Evolutionary conservation across 495 filamentous ascomycete species (phyloP).

Genomic region (Coniosporium apollinis): DNA sequence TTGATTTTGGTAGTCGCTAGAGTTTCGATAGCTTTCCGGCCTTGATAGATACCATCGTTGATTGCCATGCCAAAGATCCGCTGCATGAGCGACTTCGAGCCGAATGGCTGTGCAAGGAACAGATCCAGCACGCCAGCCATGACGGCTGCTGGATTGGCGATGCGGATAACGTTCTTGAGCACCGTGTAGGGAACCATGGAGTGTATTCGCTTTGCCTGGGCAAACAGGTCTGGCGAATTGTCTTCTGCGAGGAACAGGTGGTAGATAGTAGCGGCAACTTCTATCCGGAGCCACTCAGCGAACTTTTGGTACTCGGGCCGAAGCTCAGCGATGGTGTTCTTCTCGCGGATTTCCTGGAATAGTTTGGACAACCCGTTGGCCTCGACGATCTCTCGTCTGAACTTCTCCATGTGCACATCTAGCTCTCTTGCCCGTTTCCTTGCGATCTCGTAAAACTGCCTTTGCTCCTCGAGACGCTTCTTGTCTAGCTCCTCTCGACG

Average conservation of each 20-base stretch:
- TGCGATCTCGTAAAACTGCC: slow-evolving; percentile 87
- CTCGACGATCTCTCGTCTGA: slow-evolving; percentile 58
- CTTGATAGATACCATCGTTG: slow-evolving; percentile 68
- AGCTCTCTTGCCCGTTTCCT: slow-evolving; percentile 76
- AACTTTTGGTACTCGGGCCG: slow-evolving; percentile 95
- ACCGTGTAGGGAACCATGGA: slow-evolving; percentile 82
- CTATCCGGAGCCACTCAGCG: slow-evolving; percentile 94
- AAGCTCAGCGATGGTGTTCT: slow-evolving; percentile 69
- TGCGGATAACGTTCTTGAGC: slow-evolving; percentile 89
- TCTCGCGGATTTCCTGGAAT: slow-evolving; percentile 79
- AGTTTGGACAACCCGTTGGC: slow-evolving; percentile 79
- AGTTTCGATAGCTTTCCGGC: slow-evolving; percentile 72
- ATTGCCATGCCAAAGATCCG: slow-evolving; percentile 83
- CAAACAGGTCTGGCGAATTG: slow-evolving; percentile 90
- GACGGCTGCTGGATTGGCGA: slow-evolving; percentile 89
- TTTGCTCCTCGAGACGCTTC: slow-evolving; percentile 79
- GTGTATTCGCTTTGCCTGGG: slow-evolving; percentile 83
- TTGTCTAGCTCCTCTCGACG: slow-evolving; percentile 71
- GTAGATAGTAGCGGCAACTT: slow-evolving; percentile 91
- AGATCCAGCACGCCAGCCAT: slow-evolving; percentile 87
- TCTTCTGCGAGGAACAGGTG: slow-evolving; percentile 96
- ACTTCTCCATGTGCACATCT: slow-evolving; percentile 93
- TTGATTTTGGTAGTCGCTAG: slow-evolving; percentile 56
- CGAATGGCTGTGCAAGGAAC: slow-evolving; percentile 89
- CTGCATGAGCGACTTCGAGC: slow-evolving; percentile 75